Evolutionary conservation across 805 yeast species (phyloP).

Genomic region (Saturnispora dispora): DNA sequence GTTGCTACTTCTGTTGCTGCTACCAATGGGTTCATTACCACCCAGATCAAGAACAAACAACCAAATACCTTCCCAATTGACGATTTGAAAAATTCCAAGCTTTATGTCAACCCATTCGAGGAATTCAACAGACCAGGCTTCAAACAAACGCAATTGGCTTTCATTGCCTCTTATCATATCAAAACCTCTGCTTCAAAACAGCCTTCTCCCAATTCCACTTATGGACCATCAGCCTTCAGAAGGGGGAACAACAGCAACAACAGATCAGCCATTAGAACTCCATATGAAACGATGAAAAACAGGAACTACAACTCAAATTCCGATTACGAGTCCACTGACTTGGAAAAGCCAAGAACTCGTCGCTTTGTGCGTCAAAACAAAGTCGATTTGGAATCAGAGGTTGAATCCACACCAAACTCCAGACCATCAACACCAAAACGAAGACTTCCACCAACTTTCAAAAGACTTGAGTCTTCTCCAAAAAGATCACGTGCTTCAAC

Average conservation of each 20-base stretch:
- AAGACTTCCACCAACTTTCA: neutral
- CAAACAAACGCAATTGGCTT: conserved; percentile 41
- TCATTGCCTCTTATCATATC: conserved; percentile 43
- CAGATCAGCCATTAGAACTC: conserved; percentile 5
- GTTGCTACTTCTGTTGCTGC: neutral
- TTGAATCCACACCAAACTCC: conserved; percentile 19
- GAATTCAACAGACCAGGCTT: conserved; percentile 34
- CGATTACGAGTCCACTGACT: conserved; percentile 27
- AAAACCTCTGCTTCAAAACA: conserved; percentile 12
- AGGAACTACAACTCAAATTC: conserved; percentile 22
- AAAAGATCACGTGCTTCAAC: conserved; percentile 22
- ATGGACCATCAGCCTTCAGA: conserved; percentile 4
- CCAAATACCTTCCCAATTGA: conserved; percentile 36
- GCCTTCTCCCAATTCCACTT: conserved; percentile 4
- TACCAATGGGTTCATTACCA: neutral
- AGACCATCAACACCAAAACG: conserved; percentile 27
- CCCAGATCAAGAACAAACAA: neutral
- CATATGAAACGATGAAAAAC: conserved; percentile 5
- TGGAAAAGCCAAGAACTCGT: conserved; percentile 53
- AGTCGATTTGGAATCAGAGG: conserved; percentile 25
- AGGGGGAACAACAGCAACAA: neutral
- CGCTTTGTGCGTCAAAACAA: conserved; percentile 32
- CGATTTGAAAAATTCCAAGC: conserved; percentile 32
- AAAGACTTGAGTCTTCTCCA: conserved; percentile 22
- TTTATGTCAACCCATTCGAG: conserved; percentile 46